Evolutionary conservation across 2,329 filamentous ascomycete species (phyloP).

Genomic region (Aspergillus terreus): DNA sequence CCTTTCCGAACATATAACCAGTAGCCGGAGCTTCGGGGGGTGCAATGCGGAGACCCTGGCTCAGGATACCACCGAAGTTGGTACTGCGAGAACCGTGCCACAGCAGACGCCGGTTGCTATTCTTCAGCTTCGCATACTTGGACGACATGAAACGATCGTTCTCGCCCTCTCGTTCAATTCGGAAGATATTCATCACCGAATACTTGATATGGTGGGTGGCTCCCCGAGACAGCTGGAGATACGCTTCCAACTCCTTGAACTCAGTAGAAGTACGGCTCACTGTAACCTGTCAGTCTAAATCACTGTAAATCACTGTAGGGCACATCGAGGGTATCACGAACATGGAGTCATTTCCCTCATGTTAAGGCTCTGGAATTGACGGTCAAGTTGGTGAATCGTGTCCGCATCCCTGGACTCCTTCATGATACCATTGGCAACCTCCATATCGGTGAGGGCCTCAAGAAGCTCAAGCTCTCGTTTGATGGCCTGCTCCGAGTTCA

Average conservation of each 20-base stretch:
- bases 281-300: slow-evolving; percentile 17
- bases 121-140: slow-evolving; percentile 47
- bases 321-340: slow-evolving; percentile 16
- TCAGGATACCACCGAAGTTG: slow-evolving; percentile 84
- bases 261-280: slow-evolving; percentile 59
- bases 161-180: slow-evolving; percentile 74
- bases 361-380: slow-evolving; percentile 66
- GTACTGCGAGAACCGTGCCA: slow-evolving; percentile 85
- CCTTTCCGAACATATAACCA: slow-evolving; percentile 88
- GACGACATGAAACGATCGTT: slow-evolving; percentile 62
- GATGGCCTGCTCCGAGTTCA: slow-evolving; percentile 54
- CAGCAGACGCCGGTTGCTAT: slow-evolving; percentile 69
- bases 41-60: slow-evolving; percentile 84
- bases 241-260: slow-evolving; percentile 61
- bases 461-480: slow-evolving; percentile 76
- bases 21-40: slow-evolving; percentile 70
- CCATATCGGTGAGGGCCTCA: slow-evolving; percentile 80
- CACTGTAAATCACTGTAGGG: not conserved
- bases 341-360: slow-evolving; percentile 71
- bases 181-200: slow-evolving; percentile 70
- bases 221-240: slow-evolving; percentile 65
- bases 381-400: slow-evolving; percentile 63
- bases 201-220: slow-evolving; percentile 54
- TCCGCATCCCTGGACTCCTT: slow-evolving; percentile 57
- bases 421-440: slow-evolving; percentile 73